Conservation (phyloP, 495 filamentous ascomycete genomes). For the Neurospora sp. region DNA sequence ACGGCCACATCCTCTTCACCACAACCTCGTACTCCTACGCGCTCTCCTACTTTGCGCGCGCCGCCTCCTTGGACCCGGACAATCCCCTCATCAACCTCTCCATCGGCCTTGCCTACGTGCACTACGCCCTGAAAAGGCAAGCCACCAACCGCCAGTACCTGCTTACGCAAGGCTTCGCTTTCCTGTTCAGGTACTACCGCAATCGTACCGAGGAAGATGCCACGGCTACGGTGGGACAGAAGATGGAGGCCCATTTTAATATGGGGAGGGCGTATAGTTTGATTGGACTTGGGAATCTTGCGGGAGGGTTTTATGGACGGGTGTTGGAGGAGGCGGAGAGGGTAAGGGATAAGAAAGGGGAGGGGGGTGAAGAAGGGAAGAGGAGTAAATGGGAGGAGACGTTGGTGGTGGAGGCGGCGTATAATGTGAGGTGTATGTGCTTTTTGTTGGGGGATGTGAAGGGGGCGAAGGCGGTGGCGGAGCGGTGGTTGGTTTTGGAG, state of each 20-base stretch:
- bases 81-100: constrained; percentile 70
- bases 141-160: constrained; percentile 81
- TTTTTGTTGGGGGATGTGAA: constrained; percentile 24
- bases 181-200: constrained; percentile 68
- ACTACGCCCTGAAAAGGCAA: constrained; percentile 79
- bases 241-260: constrained; percentile 76
- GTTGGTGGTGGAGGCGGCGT: constrained; percentile 64
- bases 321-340: constrained; percentile 18
- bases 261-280: constrained; percentile 71
- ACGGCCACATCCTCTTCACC: constrained; percentile 76
- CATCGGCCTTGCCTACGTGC: constrained; percentile 65
- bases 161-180: constrained; percentile 72
- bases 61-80: constrained; percentile 63
- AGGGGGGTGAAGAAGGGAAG: background rate
- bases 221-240: constrained; percentile 8
- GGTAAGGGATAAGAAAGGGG: background rate
- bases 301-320: constrained; percentile 60
- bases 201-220: constrained; percentile 27
- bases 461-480: constrained; percentile 18
- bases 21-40: constrained; percentile 72
- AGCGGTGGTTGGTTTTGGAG: constrained; percentile 20
- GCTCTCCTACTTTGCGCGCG: constrained; percentile 82
- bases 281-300: constrained; percentile 68
- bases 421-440: constrained; percentile 51
- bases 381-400: constrained; percentile 37